Conservation (phyloP, 176 grass and related monocot genomes). For the Bromus sterilis region DNA sequence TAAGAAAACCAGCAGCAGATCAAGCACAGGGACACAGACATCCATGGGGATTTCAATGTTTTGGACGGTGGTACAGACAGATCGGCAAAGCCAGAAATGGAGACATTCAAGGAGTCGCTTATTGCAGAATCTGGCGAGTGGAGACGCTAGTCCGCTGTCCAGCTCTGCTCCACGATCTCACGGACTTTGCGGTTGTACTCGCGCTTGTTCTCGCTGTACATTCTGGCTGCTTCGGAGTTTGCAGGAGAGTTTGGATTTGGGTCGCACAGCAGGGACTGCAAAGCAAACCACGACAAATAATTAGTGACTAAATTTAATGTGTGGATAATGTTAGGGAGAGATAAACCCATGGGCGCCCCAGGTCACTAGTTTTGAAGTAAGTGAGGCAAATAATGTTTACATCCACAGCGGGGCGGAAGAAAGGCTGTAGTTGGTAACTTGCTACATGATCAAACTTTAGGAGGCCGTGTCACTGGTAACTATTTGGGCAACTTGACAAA, state of each 20-base stretch:
- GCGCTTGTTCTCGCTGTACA: constrained; percentile 88
- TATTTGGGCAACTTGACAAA: no score
- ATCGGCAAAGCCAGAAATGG: constrained; percentile 15
- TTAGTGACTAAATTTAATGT: background rate
- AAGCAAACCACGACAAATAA: constrained; percentile 3
- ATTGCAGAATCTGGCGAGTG: constrained; percentile 6
- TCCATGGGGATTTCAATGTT: background rate
- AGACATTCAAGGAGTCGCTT: constrained; percentile 22
- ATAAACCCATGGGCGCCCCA: background rate
- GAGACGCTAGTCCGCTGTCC: constrained; percentile 73
- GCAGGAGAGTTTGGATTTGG: constrained; percentile 91
- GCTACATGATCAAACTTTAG: background rate
- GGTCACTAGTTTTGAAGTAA: background rate
- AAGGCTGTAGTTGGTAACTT: background rate
- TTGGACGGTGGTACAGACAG: constrained; percentile 20
- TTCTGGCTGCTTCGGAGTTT: constrained; percentile 82
- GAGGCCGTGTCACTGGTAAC: background rate
- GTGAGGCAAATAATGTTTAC: background rate
- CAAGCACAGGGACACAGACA: constrained; percentile 23
- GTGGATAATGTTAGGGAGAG: background rate
- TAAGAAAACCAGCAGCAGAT: background rate
- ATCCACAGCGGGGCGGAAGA: background rate
- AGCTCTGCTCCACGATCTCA: constrained; percentile 90
- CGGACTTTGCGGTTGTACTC: constrained; percentile 91
- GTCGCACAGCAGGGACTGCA: constrained; percentile 84